Evolutionary conservation across 1,284 basidiomycete genomes (phyloP).

Genomic region (Porodaedalea pini): DNA sequence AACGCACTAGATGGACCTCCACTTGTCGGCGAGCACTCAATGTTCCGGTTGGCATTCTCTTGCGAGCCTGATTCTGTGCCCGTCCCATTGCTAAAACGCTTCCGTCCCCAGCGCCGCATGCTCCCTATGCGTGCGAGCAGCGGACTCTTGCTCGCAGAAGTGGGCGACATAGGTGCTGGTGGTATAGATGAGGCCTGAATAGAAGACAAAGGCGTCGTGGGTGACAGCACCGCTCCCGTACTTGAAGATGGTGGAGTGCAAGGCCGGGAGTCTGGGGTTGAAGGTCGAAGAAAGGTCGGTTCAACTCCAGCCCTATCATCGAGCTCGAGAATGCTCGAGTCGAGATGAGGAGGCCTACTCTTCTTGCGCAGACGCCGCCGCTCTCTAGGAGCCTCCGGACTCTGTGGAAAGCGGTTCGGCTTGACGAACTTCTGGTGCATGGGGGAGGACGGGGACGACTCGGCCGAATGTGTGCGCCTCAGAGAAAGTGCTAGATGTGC

Average conservation of each 20-base stretch:
- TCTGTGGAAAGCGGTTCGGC: slow-evolving; percentile 52
- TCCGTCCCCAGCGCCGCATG: slow-evolving; percentile 53
- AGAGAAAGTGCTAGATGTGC: slow-evolving; percentile 45
- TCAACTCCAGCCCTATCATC: slow-evolving; percentile 28
- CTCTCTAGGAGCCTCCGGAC: slow-evolving; percentile 37
- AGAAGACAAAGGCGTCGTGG: neutral
- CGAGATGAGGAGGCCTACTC: slow-evolving; percentile 54
- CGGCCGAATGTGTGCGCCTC: slow-evolving; percentile 34
- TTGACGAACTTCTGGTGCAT: slow-evolving; percentile 7
- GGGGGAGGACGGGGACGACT: slow-evolving; percentile 15
- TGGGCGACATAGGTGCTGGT: slow-evolving; percentile 31
- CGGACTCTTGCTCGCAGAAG: slow-evolving; percentile 34
- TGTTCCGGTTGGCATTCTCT: neutral
- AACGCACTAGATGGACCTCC: neutral
- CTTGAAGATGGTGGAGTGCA: slow-evolving; percentile 16
- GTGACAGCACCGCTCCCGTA: slow-evolving; percentile 24
- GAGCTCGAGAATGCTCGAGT: slow-evolving; percentile 51
- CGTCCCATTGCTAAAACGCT: neutral
- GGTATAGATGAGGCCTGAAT: slow-evolving; percentile 24
- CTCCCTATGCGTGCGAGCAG: slow-evolving; percentile 51
- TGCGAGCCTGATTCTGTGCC: neutral
- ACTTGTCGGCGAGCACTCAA: neutral
- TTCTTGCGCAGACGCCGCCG: slow-evolving; percentile 69
- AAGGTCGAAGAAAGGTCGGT: slow-evolving; percentile 1
- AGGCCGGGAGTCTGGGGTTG: slow-evolving; percentile 13